Percentiles rank a stretch among this genome's conserved stretches.
phyloP scores from a whole-genome alignment of 1,284 basidiomycete species.

The Phylloboletellus chloephorus region DNA sequence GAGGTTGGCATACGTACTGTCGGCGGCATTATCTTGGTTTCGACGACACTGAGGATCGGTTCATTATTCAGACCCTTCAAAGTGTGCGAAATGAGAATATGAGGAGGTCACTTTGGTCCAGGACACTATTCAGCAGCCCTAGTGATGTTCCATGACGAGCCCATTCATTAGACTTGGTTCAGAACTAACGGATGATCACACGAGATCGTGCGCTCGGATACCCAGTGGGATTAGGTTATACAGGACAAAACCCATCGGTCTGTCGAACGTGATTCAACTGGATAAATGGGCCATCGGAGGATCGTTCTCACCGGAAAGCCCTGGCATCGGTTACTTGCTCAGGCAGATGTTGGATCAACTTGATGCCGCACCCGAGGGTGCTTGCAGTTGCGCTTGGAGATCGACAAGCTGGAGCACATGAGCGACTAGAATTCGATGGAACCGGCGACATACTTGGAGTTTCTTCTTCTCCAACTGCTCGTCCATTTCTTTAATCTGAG shows the following conservation, averaged over 20 bases:
- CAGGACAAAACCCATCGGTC: background rate
- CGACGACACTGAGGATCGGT: too few species aligned
- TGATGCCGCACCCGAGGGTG: slow-evolving; percentile 9
- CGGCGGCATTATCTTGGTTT: background rate
- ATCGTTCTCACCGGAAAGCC: background rate
- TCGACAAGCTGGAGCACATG: slow-evolving; percentile 51
- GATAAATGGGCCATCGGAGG: background rate
- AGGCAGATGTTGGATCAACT: slow-evolving; percentile 6
- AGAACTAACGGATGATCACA: background rate
- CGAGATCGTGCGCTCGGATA: background rate
- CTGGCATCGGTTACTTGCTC: background rate
- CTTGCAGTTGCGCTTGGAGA: slow-evolving; percentile 53
- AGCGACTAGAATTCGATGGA: slow-evolving; percentile 10
- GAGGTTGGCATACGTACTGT: background rate
- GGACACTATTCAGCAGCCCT: background rate
- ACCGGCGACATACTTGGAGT: slow-evolving; percentile 50
- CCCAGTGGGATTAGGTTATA: background rate
- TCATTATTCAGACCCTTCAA: background rate
- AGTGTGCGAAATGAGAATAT: background rate
- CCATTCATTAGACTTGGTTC: background rate
- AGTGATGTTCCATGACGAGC: background rate
- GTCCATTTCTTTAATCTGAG: slow-evolving; percentile 71
- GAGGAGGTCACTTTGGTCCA: background rate
- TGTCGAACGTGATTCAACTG: background rate
- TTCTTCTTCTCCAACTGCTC: slow-evolving; percentile 75